These are phyloP conservation scores for Phytophthora podocarpi DNA, from an alignment of 352 stramenopile genomes.

Conservation along the genomic window DNA sequence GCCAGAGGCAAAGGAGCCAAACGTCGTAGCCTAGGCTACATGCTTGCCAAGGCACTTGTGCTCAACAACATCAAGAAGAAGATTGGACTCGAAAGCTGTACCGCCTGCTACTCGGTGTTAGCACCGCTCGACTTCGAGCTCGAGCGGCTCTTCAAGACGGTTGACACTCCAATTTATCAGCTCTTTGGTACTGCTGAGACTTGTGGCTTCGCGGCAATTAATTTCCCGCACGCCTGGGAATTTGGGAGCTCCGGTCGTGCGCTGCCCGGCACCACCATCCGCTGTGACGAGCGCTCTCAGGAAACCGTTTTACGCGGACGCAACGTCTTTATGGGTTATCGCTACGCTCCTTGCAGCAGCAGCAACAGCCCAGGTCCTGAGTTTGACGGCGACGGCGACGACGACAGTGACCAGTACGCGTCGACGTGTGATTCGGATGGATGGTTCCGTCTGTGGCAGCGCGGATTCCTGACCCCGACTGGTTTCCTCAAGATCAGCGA, in stretches of 20 bases:
- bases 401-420: slow-evolving; percentile 20
- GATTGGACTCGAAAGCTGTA: slow-evolving; percentile 76
- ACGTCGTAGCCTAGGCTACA: slow-evolving; percentile 72
- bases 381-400: slow-evolving; percentile 6
- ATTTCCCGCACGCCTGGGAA: slow-evolving; percentile 76
- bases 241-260: slow-evolving; percentile 71
- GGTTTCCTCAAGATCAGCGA: slow-evolving; percentile 80
- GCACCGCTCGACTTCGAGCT: slow-evolving; percentile 82
- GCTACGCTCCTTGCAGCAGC: slow-evolving; percentile 17
- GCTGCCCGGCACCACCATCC: slow-evolving; percentile 58
- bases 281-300: slow-evolving; percentile 66
- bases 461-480: slow-evolving; percentile 67
- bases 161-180: slow-evolving; percentile 85
- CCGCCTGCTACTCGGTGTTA: slow-evolving; percentile 76
- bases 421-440: slow-evolving; percentile 36
- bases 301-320: slow-evolving; percentile 68
- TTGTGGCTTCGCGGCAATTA: slow-evolving; percentile 72
- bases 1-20: slow-evolving; percentile 36
- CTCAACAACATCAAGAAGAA: slow-evolving; percentile 83
- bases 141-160: slow-evolving; percentile 81
- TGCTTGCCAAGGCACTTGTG: slow-evolving; percentile 80
- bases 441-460: slow-evolving; percentile 62
- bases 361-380: slow-evolving; percentile 6
- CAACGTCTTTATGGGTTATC: slow-evolving; percentile 79
- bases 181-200: slow-evolving; percentile 72